Base-by-base conservation (phyloP, 352 stramenopile species). In the Pythium rishiriense region DNA sequence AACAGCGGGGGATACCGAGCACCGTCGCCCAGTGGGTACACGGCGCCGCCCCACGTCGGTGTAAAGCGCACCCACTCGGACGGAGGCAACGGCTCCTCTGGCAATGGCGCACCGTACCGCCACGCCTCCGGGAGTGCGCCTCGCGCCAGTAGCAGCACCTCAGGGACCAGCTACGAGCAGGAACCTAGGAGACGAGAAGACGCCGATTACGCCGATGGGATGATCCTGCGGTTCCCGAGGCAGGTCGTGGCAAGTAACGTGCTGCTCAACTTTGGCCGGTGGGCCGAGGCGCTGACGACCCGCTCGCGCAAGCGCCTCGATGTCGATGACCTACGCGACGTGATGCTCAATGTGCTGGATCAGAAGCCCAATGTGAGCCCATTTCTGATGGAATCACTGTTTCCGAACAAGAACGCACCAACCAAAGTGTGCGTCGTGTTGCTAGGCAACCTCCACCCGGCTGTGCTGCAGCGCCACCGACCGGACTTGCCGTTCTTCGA, bases 371-470 rank as follows among this genome's bases (percentile, higher is more conserved):
- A 11, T 17, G 52, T 82, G 31, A 91, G 79, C 64, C 73, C 79
- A 29, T 91, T 82, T 67, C 48, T 90, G 53, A 65, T 90, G 69
- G 70, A 77, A 1, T 81, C 68, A 24, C 53, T 91, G 4, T 79
- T 72, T 26, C 81, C 81, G 17, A 64, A 63, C 43, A 74, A 75
- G 26, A 29, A 62, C 11, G 43, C 76, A 37, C 83, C 83, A 14
- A 75, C 74, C n/a, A 91, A 87, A 68, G 69, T 91, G 31, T 93
- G 84, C 60, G 49, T 95, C 47, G 74, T 95, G 42, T 66, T 95
- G 53, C 66, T 93, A 35, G 71, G 70, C 29, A 86, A 79, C 31
- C 57, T 95, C 45, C 85, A 93, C 56, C 84, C 87, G 22, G 84
- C 79, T 0, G 73, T 93, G 42, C 50, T 93, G 46, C 78, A 91